phyloP scores from a whole-genome alignment of 2,329 filamentous ascomycete species.

The Ceratocystis destructans region DNA sequence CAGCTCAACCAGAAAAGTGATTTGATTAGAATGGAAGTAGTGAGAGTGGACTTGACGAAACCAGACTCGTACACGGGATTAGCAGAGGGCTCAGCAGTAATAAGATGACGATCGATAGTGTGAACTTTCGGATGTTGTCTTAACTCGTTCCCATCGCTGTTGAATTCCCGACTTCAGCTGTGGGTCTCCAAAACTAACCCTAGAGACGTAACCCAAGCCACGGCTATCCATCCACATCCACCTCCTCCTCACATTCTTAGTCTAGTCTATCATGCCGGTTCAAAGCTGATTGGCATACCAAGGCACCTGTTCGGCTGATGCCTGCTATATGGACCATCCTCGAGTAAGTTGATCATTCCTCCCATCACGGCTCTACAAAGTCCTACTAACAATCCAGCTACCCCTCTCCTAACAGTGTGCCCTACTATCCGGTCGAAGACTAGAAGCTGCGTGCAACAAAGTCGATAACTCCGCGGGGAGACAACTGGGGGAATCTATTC shows the following conservation, averaged over 20 bases:
- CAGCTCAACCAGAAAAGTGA: too few species aligned
- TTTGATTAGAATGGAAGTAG: too few species aligned
- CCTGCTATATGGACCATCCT: constrained; percentile 59
- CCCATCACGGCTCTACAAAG: neutral
- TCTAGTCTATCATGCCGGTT: neutral
- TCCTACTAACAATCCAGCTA: constrained; percentile 17
- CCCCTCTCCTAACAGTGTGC: constrained; percentile 35
- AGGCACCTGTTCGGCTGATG: constrained; percentile 52
- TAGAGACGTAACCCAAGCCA: neutral
- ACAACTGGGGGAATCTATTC: constrained; percentile 59
- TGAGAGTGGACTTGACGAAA: too few species aligned
- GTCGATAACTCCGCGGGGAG: constrained; percentile 48
- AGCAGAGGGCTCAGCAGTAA: too few species aligned
- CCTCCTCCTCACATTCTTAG: neutral
- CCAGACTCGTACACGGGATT: too few species aligned
- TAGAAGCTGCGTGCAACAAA: constrained; percentile 54
- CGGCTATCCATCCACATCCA: neutral
- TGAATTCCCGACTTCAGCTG: neutral
- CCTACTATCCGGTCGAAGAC: constrained; percentile 56
- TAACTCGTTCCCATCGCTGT: neutral
- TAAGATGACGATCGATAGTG: too few species aligned
- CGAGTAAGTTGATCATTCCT: constrained; percentile 33
- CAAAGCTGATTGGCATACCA: constrained; percentile 25
- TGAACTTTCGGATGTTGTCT: too few species aligned
- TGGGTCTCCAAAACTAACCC: neutral